Percentiles rank a stretch among this genome's conserved stretches.
Evolutionary conservation across 1,284 basidiomycete genomes (phyloP).

Genomic region (Agaricales sp.): DNA sequence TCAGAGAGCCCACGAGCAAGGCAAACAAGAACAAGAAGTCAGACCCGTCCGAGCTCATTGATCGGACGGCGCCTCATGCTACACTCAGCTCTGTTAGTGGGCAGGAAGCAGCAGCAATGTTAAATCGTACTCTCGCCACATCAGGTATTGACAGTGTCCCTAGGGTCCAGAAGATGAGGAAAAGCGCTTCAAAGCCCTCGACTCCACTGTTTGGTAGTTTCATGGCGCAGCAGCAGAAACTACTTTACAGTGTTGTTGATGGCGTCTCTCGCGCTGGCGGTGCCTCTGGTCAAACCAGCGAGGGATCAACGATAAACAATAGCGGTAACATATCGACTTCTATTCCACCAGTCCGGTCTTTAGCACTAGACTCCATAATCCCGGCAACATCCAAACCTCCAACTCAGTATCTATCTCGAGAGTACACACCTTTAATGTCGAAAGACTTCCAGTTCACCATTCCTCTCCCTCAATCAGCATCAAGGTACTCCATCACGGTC

Average conservation of each 20-base stretch:
- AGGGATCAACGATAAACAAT: conserved; percentile 7
- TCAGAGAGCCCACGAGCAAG: conserved; percentile 30
- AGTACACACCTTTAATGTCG: conserved; percentile 60
- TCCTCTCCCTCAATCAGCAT: conserved; percentile 43
- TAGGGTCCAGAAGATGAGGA: not conserved
- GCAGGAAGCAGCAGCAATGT: not conserved
- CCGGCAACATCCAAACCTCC: conserved; percentile 82
- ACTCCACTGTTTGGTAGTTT: conserved; percentile 53
- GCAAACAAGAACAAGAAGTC: conserved; percentile 1
- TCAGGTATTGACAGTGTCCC: not conserved
- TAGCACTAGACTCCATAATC: conserved; percentile 87
- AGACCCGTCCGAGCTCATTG: conserved; percentile 1
- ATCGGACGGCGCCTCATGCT: not conserved
- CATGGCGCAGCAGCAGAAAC: conserved; percentile 40
- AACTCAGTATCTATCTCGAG: conserved; percentile 64
- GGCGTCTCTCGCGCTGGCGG: not conserved
- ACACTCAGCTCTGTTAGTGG: not conserved
- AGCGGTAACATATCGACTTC: conserved; percentile 12
- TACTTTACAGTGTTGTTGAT: conserved; percentile 15
- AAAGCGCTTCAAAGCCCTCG: not conserved
- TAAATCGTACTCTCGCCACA: not conserved
- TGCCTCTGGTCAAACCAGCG: conserved; percentile 16
- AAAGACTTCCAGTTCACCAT: conserved; percentile 61
- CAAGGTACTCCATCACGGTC: conserved; percentile 41
- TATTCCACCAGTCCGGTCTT: conserved; percentile 40